A percentile compares a stretch with the other conserved stretches of the same genome.
These are phyloP conservation scores for Colletotrichum echinochloae DNA, from an alignment of 2,329 filamentous ascomycete genomes.

Conservation along the genomic window DNA sequence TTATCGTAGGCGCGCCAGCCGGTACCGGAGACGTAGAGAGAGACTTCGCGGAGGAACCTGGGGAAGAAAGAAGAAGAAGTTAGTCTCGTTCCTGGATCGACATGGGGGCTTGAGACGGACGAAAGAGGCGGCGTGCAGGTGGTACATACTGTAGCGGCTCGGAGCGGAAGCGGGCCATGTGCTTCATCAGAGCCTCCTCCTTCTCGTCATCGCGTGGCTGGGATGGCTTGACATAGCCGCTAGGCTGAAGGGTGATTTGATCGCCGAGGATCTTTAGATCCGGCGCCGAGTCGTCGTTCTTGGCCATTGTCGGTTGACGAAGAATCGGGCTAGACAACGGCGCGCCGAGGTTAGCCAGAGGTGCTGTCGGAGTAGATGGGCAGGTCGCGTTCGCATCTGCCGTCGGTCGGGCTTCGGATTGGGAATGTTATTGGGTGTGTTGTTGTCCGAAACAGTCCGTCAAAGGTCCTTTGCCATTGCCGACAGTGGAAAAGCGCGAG, in stretches of 20 bases:
- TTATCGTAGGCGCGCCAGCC: slow-evolving; percentile 96
- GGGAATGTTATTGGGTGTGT: neutral
- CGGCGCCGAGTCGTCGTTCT: slow-evolving; percentile 65
- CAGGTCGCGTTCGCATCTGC: neutral
- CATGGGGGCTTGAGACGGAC: slow-evolving; percentile 1
- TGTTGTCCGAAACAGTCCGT: slow-evolving; percentile 14
- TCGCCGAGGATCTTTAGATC: slow-evolving; percentile 82
- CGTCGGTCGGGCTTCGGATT: neutral
- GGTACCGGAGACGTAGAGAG: slow-evolving; percentile 89
- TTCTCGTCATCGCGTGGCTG: slow-evolving; percentile 60
- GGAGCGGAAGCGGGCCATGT: slow-evolving; percentile 87
- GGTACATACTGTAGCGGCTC: slow-evolving; percentile 68
- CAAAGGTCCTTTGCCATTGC: slow-evolving; percentile 37
- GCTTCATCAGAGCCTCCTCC: slow-evolving; percentile 79
- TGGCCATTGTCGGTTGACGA: slow-evolving; percentile 49
- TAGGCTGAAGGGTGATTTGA: slow-evolving; percentile 79
- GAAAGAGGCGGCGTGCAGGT: slow-evolving; percentile 16
- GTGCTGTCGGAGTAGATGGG: neutral
- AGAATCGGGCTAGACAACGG: neutral
- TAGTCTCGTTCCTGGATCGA: slow-evolving; percentile 33
- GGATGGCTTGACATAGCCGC: slow-evolving; percentile 70
- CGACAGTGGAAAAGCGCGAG: slow-evolving; percentile 6
- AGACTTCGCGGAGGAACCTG: slow-evolving; percentile 93
- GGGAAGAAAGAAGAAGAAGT: slow-evolving; percentile 22
- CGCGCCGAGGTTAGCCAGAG: neutral